Evolutionary conservation across 495 filamentous ascomycete species (phyloP).

Genomic region (Astrocystis sublimbata): DNA sequence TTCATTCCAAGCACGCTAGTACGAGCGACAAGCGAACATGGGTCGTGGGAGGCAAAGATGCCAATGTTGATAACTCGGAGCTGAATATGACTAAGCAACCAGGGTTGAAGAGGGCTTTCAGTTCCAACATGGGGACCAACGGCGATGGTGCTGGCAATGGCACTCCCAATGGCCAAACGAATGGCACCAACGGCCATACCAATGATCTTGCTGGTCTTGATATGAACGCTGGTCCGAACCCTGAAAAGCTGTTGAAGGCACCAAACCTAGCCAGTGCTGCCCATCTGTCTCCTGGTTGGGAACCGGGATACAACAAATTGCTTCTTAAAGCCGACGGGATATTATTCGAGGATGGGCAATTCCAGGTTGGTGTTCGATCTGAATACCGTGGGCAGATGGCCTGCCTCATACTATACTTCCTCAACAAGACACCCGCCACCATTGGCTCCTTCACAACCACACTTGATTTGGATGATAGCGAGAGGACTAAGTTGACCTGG

Average conservation of each 20-base stretch:
- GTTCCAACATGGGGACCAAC: slow-evolving; percentile 55
- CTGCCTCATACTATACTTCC: slow-evolving; percentile 92
- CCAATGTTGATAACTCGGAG: slow-evolving; percentile 78
- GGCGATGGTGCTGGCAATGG: slow-evolving; percentile 60
- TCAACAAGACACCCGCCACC: slow-evolving; percentile 81
- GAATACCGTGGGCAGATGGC: slow-evolving; percentile 95
- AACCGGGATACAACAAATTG: slow-evolving; percentile 83
- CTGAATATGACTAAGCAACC: slow-evolving; percentile 79
- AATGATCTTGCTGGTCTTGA: slow-evolving; percentile 81
- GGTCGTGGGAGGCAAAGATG: slow-evolving; percentile 92
- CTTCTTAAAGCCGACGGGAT: slow-evolving; percentile 80
- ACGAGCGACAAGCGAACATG: slow-evolving; percentile 94
- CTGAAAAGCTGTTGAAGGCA: slow-evolving; percentile 59
- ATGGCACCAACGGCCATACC: slow-evolving; percentile 55
- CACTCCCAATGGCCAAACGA: too few species aligned
- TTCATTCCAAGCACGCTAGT: slow-evolving; percentile 89
- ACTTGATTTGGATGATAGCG: slow-evolving; percentile 71
- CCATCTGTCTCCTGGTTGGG: slow-evolving; percentile 93
- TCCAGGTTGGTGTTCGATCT: slow-evolving; percentile 88
- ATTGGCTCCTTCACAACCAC: slow-evolving; percentile 93
- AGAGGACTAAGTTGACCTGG: slow-evolving; percentile 69
- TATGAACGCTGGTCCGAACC: slow-evolving; percentile 58
- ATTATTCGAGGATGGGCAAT: slow-evolving; percentile 90
- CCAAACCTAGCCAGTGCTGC: slow-evolving; percentile 90
- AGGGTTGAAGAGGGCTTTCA: slow-evolving; percentile 84